Conservation (phyloP, 2,329 filamentous ascomycete genomes). For the Sordariomycetes sp. region DNA sequence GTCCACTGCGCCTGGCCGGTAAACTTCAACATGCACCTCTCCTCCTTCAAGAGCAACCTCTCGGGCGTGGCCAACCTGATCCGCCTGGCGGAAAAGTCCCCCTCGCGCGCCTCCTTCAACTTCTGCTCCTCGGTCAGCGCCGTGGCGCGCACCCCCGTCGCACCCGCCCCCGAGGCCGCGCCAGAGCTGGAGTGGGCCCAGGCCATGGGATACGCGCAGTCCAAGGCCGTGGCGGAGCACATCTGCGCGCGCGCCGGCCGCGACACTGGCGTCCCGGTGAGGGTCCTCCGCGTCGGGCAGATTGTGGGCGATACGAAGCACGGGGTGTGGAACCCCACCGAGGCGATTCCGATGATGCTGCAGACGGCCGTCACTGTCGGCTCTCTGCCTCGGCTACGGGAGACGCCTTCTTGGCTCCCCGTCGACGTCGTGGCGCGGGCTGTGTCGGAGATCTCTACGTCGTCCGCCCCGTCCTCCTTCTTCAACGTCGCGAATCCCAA, state of each 20-base stretch:
- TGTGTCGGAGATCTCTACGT: conserved; percentile 22
- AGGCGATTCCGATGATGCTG: conserved; percentile 39
- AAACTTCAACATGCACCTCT: conserved; percentile 40
- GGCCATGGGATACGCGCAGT: conserved; percentile 26
- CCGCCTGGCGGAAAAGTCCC: conserved; percentile 12
- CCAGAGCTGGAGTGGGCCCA: conserved; percentile 23
- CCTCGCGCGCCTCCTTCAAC: conserved; percentile 22
- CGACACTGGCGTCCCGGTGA: conserved; percentile 10
- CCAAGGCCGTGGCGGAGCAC: conserved; percentile 24
- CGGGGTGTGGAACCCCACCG: conserved; percentile 36
- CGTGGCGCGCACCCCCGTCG: conserved; percentile 18
- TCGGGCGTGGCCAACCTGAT: conserved; percentile 28
- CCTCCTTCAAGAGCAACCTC: conserved; percentile 36
- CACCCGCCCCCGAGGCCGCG: conserved; percentile 19
- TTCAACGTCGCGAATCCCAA: conserved; percentile 33
- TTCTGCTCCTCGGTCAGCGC: conserved; percentile 37
- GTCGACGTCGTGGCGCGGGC: conserved; percentile 28
- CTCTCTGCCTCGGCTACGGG: conserved; percentile 28
- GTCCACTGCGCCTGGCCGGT: conserved; percentile 42
- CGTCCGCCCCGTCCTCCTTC: conserved; percentile 18
- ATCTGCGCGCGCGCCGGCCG: conserved; percentile 21
- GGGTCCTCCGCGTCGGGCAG: conserved; percentile 33
- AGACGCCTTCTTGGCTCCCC: conserved; percentile 29
- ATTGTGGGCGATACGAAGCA: conserved; percentile 30
- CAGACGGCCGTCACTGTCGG: conserved; percentile 27